Conservation (phyloP, 2,329 filamentous ascomycete genomes). For the Cercospora beticola region DNA sequence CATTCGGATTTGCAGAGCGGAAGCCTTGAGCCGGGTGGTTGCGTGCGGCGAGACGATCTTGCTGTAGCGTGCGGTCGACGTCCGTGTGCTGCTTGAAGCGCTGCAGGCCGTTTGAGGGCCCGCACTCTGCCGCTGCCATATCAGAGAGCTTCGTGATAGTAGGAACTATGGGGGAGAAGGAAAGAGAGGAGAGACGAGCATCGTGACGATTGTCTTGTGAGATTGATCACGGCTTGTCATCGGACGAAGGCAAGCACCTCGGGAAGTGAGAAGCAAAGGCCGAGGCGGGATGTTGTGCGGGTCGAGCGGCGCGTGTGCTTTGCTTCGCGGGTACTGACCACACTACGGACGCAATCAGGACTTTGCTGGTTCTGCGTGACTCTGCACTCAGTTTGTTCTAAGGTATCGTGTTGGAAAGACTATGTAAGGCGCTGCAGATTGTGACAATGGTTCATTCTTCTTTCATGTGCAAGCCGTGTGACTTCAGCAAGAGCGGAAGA, state of each 20-base stretch:
- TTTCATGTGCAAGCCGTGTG: neutral
- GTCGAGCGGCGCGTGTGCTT: neutral
- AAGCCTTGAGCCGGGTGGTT: constrained; percentile 56
- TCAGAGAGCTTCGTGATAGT: constrained; percentile 22
- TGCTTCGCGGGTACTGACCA: neutral
- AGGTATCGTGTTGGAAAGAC: neutral
- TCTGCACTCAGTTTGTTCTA: neutral
- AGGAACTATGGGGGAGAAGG: neutral
- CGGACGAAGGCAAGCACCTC: neutral
- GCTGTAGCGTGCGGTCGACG: constrained; percentile 68
- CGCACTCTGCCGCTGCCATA: constrained; percentile 70
- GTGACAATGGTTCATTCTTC: neutral
- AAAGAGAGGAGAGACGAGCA: neutral
- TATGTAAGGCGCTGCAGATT: neutral
- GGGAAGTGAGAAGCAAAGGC: neutral
- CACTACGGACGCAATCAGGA: neutral
- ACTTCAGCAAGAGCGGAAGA: neutral
- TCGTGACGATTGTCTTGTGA: neutral
- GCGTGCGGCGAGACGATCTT: constrained; percentile 63
- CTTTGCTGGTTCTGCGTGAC: neutral
- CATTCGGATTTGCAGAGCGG: constrained; percentile 57
- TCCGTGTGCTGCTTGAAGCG: constrained; percentile 69
- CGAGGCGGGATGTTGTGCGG: neutral
- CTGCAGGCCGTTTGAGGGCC: constrained; percentile 73
- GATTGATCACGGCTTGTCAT: neutral